Base-by-base conservation (phyloP, 208 protist genomes). In the Vickermania spadyakhi region DNA sequence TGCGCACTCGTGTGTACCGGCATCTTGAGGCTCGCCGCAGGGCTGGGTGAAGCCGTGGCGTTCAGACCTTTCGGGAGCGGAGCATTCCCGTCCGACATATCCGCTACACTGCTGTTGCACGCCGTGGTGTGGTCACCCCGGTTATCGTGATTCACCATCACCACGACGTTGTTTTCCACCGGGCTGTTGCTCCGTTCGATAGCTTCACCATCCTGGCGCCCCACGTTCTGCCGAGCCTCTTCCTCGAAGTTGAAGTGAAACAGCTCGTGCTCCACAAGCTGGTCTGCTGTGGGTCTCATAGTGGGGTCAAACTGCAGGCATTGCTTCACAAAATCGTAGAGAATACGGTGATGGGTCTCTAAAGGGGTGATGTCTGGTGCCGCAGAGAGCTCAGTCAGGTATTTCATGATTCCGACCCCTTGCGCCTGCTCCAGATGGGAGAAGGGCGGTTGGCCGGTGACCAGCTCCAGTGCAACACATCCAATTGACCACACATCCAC, bases 401-500 rank as follows among this genome's bases (percentile, higher is more conserved):
- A 94, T 51, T 83, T 80, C 56, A 91, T 88, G 55, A 92, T 94
- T 2, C 84, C 80, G 74, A 95, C 84, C 29, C 81, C 89, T 49
- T 82, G 73, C 26, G 82, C 75, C 13, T 52, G 72, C 42, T 88
- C 77, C 1, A 93, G 26, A 63, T 91, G 74, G 0, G 72, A 64
- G 63, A 93, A 95, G 13, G 85, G 89, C 21, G 83, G 56, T 58
- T 69, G 72, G 21, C 89, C 89, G 3, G 85, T 95, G 0, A 79
- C 89, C 72, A 95, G 81, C 70, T 96, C 90, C 51, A 93, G 60
- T 61, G 76, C 83, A n/a, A 94, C 79, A 64, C 86, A 93, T 30
- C 90, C 90, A 4, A 96, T 31, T 0, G 86, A 94, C 88, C 90
- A 96, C 27, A 96, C 91, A 64, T 96, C 90, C 4, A 83, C 86